Evolutionary conservation across 1,139 yeast genomes (phyloP), one percentile per base, ranked within the genome.

Genomic region (Yamadazyma spencermartinsiae): DNA sequence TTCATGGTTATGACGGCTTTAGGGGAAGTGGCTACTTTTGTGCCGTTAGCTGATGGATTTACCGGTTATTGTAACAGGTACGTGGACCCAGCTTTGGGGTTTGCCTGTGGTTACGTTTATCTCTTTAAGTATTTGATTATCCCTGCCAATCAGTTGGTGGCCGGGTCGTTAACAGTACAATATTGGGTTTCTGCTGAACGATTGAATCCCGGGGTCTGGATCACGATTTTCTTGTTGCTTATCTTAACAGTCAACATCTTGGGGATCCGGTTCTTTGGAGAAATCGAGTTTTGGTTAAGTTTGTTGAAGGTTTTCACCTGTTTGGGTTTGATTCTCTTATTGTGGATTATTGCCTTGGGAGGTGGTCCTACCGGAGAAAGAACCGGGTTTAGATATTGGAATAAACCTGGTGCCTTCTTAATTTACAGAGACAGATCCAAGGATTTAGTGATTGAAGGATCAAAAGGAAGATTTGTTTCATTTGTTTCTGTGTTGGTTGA

Each of bases 21-120:
- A 38, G 89, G 90, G 34, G 92, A 83, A 61, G 79, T 84, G 66
- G 86, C 88, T n/a, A 72, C 88, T 12, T 81, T 74, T 51, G 69
- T 80, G 39, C 89, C 89, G 14, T 65, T 82, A 50, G 71, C 78
- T 12, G 84, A 81, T 54, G 88, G 88, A 23, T 82, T 82, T 58
- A 79, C 87, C 20, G 82, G 85, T 49, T 83, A 82, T 55, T 79
- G 85, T 41, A 72, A 78, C 37, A 68, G 89, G 44, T 83, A 80
- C 51, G 79, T 77, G 41, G 88, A 82, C 50, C 83, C 81, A 26
- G 77, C 87, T 4, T 68, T 83, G 37, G 90, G 89, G 2, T 82
- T 82, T 59, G 88, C 88, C 2, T 83, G 85, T 54, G 90, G 89
- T 41, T 80, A 80, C 55, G 71, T 74, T 16, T 83, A 83, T 58